Percentiles rank a stretch among this genome's conserved stretches.
Evolutionary conservation across 2,329 filamentous ascomycete species (phyloP).

Genomic region (Diaporthe citrichinensis): DNA sequence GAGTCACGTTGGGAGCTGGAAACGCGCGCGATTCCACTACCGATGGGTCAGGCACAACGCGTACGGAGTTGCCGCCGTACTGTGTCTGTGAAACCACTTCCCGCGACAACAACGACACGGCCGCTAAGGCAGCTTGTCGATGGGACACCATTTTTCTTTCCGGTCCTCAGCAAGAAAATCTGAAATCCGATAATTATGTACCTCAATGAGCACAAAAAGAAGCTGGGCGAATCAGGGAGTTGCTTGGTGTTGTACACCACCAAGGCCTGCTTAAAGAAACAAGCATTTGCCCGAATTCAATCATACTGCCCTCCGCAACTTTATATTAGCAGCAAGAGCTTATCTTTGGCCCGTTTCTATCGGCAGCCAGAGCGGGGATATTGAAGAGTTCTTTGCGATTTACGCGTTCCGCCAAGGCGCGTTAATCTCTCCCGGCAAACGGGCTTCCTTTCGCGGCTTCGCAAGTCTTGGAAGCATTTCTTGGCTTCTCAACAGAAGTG

Average conservation of each 20-base stretch:
- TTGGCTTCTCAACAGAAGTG: conserved; percentile 12
- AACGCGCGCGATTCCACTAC: conserved; percentile 8
- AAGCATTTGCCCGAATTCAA: neutral
- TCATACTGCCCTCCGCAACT: neutral
- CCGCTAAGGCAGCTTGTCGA: neutral
- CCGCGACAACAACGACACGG: neutral
- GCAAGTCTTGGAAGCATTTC: conserved; percentile 17
- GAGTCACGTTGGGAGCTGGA: neutral
- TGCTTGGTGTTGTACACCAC: neutral
- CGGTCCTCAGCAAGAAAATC: accelerated
- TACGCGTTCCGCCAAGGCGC: conserved; percentile 16
- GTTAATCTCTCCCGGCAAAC: conserved; percentile 19
- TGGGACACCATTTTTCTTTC: neutral
- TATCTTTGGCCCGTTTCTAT: neutral
- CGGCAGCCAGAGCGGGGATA: conserved; percentile 22
- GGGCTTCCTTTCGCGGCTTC: conserved; percentile 30
- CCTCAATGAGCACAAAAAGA: too few relatives aligned
- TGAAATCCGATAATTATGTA: neutral
- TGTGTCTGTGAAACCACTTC: neutral
- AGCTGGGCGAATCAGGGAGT: neutral
- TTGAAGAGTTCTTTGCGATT: neutral
- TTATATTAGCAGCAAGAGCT: neutral
- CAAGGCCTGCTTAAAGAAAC: neutral
- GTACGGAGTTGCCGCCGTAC: conserved; percentile 6
- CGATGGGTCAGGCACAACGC: conserved; percentile 8